Conservation (phyloP, 306 rosid genomes). For the Ziziphus jujuba region DNA sequence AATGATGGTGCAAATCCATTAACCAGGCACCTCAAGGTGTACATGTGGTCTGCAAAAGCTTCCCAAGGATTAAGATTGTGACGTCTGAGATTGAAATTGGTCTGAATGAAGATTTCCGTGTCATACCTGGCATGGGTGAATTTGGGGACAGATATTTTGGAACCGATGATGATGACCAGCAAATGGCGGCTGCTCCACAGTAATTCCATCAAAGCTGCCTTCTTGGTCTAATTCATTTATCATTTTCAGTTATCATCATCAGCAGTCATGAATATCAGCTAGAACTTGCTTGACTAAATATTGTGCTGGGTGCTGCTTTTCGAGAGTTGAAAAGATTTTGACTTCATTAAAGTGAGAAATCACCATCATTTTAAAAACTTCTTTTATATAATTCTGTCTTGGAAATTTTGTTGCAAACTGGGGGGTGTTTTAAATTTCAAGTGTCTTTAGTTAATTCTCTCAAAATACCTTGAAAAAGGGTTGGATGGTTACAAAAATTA, state of each 20-base stretch:
- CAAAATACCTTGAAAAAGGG: too few relatives aligned
- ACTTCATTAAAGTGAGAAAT: constrained; percentile 12
- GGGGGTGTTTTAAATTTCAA: too few relatives aligned
- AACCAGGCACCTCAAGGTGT: constrained; percentile 96
- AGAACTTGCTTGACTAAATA: constrained; percentile 29
- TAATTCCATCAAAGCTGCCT: constrained; percentile 24
- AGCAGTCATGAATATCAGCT: constrained; percentile 23
- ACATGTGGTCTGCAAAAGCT: constrained; percentile 85
- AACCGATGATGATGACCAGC: constrained; percentile 83
- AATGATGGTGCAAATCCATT: constrained; percentile 16
- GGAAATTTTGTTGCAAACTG: neutral
- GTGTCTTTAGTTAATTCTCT: too few relatives aligned
- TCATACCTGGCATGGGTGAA: constrained; percentile 98
- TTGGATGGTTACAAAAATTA: too few relatives aligned
- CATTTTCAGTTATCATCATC: constrained; percentile 27
- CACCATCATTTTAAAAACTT: constrained; percentile 6
- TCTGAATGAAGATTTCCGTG: constrained; percentile 82
- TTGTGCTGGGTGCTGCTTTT: constrained; percentile 24
- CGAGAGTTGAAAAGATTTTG: constrained; percentile 41
- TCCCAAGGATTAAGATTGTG: constrained; percentile 89
- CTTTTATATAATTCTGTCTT: neutral
- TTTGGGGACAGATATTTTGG: constrained; percentile 98
- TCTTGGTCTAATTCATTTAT: constrained; percentile 24
- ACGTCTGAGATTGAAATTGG: constrained; percentile 93
- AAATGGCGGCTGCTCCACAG: constrained; percentile 39